Conservation (phyloP, 768 basidiomycete genomes). For the Termitomyces sp. region DNA sequence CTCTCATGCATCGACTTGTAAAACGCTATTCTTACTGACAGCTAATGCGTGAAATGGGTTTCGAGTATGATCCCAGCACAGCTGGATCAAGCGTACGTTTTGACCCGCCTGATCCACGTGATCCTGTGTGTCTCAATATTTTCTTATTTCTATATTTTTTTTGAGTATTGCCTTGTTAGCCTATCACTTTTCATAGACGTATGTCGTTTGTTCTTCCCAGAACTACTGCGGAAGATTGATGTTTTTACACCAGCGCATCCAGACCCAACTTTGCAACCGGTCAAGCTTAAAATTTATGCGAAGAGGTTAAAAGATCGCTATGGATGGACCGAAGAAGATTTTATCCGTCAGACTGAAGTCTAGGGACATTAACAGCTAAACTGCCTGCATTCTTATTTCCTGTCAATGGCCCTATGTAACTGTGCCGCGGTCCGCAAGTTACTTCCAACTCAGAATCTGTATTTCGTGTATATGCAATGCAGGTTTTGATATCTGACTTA, state of each 20-base stretch:
- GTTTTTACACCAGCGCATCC: constrained; percentile 53
- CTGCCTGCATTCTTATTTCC: background rate
- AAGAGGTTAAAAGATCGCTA: constrained; percentile 57
- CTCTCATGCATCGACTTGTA: background rate
- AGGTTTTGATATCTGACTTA: background rate
- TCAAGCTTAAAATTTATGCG: constrained; percentile 45
- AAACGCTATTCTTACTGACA: constrained; percentile 18
- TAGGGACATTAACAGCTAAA: background rate
- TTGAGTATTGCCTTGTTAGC: constrained; percentile 25
- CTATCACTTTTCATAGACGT: constrained; percentile 80
- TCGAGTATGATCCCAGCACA: constrained; percentile 64
- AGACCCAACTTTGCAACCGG: constrained; percentile 53
- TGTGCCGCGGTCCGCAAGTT: background rate
- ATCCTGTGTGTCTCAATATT: constrained; percentile 24
- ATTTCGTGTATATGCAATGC: background rate
- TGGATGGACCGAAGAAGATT: constrained; percentile 55
- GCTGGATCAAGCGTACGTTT: constrained; percentile 83
- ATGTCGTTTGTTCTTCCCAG: constrained; percentile 14
- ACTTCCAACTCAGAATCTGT: background rate
- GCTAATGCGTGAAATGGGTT: constrained; percentile 79
- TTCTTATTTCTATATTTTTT: background rate
- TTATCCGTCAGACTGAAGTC: constrained; percentile 20
- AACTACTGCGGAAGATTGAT: background rate
- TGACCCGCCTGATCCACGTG: constrained; percentile 56
- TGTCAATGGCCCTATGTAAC: background rate